Conservation (phyloP, 2,329 filamentous ascomycete genomes). For the Truncatella angustata region DNA sequence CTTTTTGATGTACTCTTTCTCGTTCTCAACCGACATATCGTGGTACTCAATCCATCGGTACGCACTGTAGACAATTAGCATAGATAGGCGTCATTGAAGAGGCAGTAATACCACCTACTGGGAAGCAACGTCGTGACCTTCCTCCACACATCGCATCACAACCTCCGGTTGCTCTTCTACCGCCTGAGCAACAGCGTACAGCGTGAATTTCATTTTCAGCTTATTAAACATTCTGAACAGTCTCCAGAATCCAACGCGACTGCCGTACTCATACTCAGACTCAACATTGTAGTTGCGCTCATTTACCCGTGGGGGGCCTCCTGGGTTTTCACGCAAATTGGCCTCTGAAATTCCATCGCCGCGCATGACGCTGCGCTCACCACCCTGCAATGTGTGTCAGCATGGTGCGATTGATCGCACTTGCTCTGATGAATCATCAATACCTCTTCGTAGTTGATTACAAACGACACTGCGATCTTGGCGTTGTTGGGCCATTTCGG, state of each 20-base stretch:
- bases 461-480: conserved; percentile 43
- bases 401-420: not conserved
- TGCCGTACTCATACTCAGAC: conserved; percentile 51
- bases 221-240: conserved; percentile 47
- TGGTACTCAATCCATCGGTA: conserved; percentile 52
- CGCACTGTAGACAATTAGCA: conserved; percentile 25
- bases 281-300: conserved; percentile 46
- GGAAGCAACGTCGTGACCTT: conserved; percentile 48
- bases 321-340: conserved; percentile 37
- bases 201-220: conserved; percentile 46
- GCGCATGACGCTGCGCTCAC: conserved; percentile 29
- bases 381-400: not conserved
- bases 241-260: conserved; percentile 47
- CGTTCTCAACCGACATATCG: conserved; percentile 41
- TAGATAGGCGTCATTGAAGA: too few species aligned
- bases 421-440: not conserved
- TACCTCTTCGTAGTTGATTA: conserved; percentile 45
- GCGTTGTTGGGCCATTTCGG: conserved; percentile 38
- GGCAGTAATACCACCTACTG: conserved; percentile 26
- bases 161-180: conserved; percentile 47
- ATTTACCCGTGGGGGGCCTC: conserved; percentile 31
- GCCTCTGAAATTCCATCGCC: conserved; percentile 37
- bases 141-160: conserved; percentile 43
- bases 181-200: conserved; percentile 48
- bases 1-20: conserved; percentile 45